phyloP scores from a whole-genome alignment of 306 rosid genomes.

The Dalbergia oliveri region DNA sequence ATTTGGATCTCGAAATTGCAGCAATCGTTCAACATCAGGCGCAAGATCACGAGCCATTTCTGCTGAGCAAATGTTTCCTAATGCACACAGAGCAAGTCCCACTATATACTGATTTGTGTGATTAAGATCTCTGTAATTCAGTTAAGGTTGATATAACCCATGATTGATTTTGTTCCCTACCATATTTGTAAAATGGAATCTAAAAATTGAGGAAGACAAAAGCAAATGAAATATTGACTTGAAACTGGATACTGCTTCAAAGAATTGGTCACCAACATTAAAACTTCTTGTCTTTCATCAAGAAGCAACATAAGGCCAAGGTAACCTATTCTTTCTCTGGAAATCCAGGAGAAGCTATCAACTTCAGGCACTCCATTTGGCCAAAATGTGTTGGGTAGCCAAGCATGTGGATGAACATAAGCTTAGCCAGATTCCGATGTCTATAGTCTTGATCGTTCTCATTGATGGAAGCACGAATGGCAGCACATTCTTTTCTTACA shows the following conservation, averaged over 20 bases:
- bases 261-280: slow-evolving; percentile 97
- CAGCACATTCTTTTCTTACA: slow-evolving; percentile 98
- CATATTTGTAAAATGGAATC: slow-evolving; percentile 19
- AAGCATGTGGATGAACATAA: slow-evolving; percentile 99
- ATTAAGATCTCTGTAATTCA: slow-evolving; percentile 85
- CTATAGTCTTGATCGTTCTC: slow-evolving; percentile 90
- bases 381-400: slow-evolving; percentile 99
- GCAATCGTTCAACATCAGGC: slow-evolving; percentile 90
- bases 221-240: slow-evolving; percentile 38
- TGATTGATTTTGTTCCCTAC: slow-evolving; percentile 33
- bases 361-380: slow-evolving; percentile 99
- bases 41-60: slow-evolving; percentile 99
- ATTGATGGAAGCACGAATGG: slow-evolving; percentile 88
- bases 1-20: slow-evolving; percentile 95
- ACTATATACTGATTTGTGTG: slow-evolving; percentile 96
- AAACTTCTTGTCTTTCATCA: slow-evolving; percentile 99
- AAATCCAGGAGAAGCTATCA: slow-evolving; percentile 93
- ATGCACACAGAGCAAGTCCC: slow-evolving; percentile 99
- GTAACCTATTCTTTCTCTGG: slow-evolving; percentile 99
- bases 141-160: slow-evolving; percentile 67
- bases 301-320: slow-evolving; percentile 99
- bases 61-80: slow-evolving; percentile 98
- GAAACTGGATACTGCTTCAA: slow-evolving; percentile 94
- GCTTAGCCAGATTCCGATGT: slow-evolving; percentile 96
- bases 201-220: slow-evolving; percentile 20